Conservation (phyloP, 306 rosid species). For the Astragalus membranaceus region DNA sequence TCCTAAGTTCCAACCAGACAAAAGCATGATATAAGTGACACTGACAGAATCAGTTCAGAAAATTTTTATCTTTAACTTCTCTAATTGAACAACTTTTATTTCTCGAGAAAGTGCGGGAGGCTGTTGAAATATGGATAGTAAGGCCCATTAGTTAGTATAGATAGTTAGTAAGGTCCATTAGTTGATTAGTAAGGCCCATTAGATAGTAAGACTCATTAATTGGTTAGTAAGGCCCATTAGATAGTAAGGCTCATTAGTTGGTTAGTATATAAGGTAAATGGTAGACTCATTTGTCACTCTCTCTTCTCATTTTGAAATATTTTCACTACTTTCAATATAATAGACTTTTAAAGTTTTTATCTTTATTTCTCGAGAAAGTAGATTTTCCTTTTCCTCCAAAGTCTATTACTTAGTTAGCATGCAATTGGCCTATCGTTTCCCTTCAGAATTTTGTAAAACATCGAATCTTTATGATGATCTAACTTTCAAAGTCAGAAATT, state of each 20-base stretch:
- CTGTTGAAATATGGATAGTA: no score
- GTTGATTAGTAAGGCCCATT: no score
- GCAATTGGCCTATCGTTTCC: conserved; percentile 10
- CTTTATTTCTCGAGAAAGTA: conserved; percentile 9
- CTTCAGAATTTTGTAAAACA: background rate
- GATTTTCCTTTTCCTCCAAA: conserved; percentile 2
- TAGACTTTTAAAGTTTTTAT: background rate
- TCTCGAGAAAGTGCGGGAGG: conserved; percentile 17
- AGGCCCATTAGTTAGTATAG: no score
- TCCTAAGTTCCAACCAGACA: conserved; percentile 11
- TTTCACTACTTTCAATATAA: no score
- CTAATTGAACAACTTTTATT: background rate
- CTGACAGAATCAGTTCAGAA: conserved; percentile 1
- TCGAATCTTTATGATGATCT: background rate
- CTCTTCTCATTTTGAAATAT: no score
- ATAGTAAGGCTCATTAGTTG: no score
- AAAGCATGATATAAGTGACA: background rate
- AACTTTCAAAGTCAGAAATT: background rate
- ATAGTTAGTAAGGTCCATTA: no score
- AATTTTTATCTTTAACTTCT: background rate
- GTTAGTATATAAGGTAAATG: no score
- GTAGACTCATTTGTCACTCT: no score
- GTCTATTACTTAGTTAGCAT: background rate
- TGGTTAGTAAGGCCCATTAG: no score
- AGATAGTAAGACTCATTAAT: no score